phyloP scores from a whole-genome alignment of 2,329 filamentous ascomycete species.

The Epichloe hybrida region DNA sequence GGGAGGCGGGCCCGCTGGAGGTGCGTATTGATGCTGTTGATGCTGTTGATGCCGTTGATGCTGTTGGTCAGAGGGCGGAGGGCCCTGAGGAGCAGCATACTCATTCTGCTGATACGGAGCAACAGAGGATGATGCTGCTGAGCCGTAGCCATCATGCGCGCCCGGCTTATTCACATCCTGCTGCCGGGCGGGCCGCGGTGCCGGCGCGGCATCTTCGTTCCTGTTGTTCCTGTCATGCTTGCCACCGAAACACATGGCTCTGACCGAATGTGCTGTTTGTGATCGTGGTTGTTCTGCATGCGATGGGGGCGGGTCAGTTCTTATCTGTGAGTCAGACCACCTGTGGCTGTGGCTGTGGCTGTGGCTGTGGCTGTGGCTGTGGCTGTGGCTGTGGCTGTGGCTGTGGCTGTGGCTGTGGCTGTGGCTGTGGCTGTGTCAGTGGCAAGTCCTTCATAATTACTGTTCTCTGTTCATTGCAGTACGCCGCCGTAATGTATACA shows the following conservation, averaged over 20 bases:
- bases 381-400: too few relatives aligned
- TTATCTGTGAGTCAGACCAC: too few relatives aligned
- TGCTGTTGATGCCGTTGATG: background rate
- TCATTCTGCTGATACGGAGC: conserved; percentile 10
- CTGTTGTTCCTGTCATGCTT: conserved; percentile 26
- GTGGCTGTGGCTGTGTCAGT: too few relatives aligned
- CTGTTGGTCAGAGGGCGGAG: conserved; percentile 12
- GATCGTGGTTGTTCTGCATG: background rate
- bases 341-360: too few relatives aligned
- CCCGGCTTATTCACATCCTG: conserved; percentile 13
- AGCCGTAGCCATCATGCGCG: background rate
- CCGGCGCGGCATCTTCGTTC: conserved; percentile 24
- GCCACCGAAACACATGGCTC: conserved; percentile 35
- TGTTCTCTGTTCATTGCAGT: too few relatives aligned
- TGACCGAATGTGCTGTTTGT: background rate
- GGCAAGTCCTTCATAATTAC: too few relatives aligned
- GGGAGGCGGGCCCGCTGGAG: conserved; percentile 19
- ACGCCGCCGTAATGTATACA: too few relatives aligned
- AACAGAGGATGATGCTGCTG: conserved; percentile 6
- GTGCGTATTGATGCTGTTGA: conserved; percentile 12
- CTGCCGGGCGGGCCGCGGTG: conserved; percentile 24
- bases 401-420: too few relatives aligned
- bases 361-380: too few relatives aligned
- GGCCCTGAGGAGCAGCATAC: conserved; percentile 16
- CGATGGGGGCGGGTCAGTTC: too few relatives aligned